These are phyloP conservation scores for Mariannaea sp. DNA, from an alignment of 2,329 filamentous ascomycete species.

Conservation along the genomic window DNA sequence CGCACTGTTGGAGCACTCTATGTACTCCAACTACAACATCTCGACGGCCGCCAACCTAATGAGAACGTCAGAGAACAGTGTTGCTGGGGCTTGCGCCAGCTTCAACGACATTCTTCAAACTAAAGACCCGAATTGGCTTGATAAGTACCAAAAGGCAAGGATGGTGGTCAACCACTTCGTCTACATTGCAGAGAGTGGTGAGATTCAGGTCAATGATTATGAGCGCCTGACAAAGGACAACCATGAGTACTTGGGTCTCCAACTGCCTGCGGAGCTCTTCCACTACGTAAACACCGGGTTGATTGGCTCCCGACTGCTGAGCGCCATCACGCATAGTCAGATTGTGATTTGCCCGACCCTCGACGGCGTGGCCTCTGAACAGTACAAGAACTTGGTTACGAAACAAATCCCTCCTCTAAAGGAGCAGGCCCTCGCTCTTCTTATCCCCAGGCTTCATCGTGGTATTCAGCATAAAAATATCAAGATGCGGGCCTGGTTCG, in stretches of 20 bases:
- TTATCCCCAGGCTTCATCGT: conserved; percentile 79
- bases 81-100: conserved; percentile 73
- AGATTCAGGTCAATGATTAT: conserved; percentile 73
- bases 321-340: conserved; percentile 80
- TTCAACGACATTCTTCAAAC: conserved; percentile 79
- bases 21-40: conserved; percentile 64
- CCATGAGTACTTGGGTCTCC: conserved; percentile 87
- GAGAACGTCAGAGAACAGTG: conserved; percentile 67
- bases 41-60: conserved; percentile 80
- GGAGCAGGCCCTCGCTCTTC: conserved; percentile 75
- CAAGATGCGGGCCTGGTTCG: conserved; percentile 82
- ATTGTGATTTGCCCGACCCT: conserved; percentile 81
- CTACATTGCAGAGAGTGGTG: conserved; percentile 76
- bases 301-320: conserved; percentile 77
- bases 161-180: conserved; percentile 89
- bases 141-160: conserved; percentile 84
- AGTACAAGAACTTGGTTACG: conserved; percentile 81
- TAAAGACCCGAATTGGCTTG: conserved; percentile 75
- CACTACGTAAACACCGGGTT: conserved; percentile 86
- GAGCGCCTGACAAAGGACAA: conserved; percentile 80
- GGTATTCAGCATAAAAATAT: conserved; percentile 84
- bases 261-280: conserved; percentile 86
- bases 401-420: conserved; percentile 75
- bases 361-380: conserved; percentile 77
- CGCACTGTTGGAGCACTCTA: conserved; percentile 65